Percentiles rank a stretch among this genome's conserved stretches.
phyloP scores from a whole-genome alignment of 2,329 filamentous ascomycete species.

The Graphilbum ipis-grandicollis region DNA sequence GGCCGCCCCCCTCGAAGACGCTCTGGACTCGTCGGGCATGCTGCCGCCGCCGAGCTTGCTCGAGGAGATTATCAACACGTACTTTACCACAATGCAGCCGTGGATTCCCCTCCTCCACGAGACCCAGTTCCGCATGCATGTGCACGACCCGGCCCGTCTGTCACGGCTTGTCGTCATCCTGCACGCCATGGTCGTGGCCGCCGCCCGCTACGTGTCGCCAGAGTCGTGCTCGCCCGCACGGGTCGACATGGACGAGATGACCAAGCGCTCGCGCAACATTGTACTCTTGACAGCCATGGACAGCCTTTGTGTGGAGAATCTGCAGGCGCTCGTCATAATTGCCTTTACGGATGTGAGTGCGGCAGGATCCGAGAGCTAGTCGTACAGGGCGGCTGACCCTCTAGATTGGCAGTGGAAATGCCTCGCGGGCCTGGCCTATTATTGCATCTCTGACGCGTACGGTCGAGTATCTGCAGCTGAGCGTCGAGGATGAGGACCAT shows the following conservation, averaged over 20 bases:
- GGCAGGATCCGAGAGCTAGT: background rate
- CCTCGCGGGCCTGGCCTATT: conserved; percentile 17
- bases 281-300: conserved; percentile 16
- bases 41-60: conserved; percentile 7
- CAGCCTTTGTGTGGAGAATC: conserved; percentile 15
- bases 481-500: conserved; percentile 16
- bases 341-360: conserved; percentile 18
- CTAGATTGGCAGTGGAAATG: conserved; percentile 15
- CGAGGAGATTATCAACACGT: conserved; percentile 13
- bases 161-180: conserved; percentile 14
- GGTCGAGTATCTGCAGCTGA: conserved; percentile 19
- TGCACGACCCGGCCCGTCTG: conserved; percentile 12
- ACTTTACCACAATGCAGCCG: conserved; percentile 17
- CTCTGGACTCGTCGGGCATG: background rate
- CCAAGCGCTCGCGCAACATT: conserved; percentile 6
- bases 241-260: background rate
- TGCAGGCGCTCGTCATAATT: conserved; percentile 17
- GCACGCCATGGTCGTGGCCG: conserved; percentile 16
- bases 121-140: conserved; percentile 12
- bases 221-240: conserved; percentile 8
- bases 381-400: conserved; percentile 4
- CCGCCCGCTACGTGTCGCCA: conserved; percentile 12
- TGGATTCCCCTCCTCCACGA: conserved; percentile 21
- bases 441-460: conserved; percentile 19
- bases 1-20: background rate